A percentile compares a stretch with the other conserved stretches of the same genome.
Conservation (phyloP, 768 basidiomycete genomes). For the Podaxis sp. region DNA sequence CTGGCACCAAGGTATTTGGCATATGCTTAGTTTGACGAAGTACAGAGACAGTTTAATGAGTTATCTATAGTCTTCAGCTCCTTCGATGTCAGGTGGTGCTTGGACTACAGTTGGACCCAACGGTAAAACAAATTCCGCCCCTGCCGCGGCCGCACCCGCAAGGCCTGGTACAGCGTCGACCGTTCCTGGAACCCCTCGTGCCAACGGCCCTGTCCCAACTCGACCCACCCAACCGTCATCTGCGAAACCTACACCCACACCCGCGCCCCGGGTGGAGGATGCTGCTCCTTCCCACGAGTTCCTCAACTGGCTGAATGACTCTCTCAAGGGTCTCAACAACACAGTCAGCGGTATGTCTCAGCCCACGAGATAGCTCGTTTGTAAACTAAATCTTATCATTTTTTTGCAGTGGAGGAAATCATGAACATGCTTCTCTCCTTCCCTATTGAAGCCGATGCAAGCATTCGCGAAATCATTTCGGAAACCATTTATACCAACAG, state of each 20-base stretch:
- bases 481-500: constrained; percentile 95
- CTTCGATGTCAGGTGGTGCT: constrained; percentile 41
- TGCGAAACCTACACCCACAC: constrained; percentile 30
- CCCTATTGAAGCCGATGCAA: constrained; percentile 83
- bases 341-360: constrained; percentile 63
- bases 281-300: constrained; percentile 84
- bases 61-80: constrained; percentile 21
- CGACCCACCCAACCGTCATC: constrained; percentile 36
- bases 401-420: constrained; percentile 86
- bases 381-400: not conserved
- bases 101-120: constrained; percentile 89
- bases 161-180: constrained; percentile 15
- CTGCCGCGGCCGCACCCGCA: constrained; percentile 31
- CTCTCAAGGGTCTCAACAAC: constrained; percentile 75
- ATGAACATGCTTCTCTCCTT: constrained; percentile 94
- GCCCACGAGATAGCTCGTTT: not conserved
- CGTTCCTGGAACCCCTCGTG: constrained; percentile 29
- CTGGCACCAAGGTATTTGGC: constrained; percentile 62
- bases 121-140: constrained; percentile 53
- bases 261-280: constrained; percentile 56
- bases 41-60: not conserved
- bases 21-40: not conserved
- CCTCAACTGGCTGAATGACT: constrained; percentile 85
- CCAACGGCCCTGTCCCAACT: constrained; percentile 38
- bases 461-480: constrained; percentile 87